Base-by-base conservation (phyloP, 768 basidiomycete species). In the Hygrophoropsis aurantiaca region DNA sequence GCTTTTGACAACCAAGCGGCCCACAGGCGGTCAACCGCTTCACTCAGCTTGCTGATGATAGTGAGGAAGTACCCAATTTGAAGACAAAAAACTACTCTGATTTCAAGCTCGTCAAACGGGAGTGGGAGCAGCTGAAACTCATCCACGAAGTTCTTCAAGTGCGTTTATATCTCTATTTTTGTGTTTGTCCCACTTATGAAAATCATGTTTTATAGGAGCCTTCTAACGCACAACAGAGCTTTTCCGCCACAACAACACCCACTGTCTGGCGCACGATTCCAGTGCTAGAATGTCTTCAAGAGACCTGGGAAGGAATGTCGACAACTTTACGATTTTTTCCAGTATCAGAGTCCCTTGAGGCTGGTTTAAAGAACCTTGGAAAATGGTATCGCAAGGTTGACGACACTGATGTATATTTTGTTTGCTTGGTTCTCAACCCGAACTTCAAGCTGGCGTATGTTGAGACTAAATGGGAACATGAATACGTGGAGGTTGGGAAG, bases 81-180 rank as follows among this genome's bases (percentile, higher is more conserved):
- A 13, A 18, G 18, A 42, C 23, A 11, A 42, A 42, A 11, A 16
- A 15, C 2, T 42, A 42, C 24, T n/a, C 15, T 4, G 41, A 42
- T 15, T 42, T 42, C 38, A 40, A 40, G 38, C 19, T 40, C 13
- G 5, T 16, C 13, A 19, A 2, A 11, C 6, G n/a, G n/a, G 38
- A 40, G n/a, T 40, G 38, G 38, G 24, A 40, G 38, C 4, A 11
- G 20, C 19, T 40, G 19, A 24, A 13, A 13, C 21, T 20, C 21
- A 9, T 40, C 1, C 46, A 56, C 9, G 58, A 63, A 26, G 58
- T 63, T 24, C 49, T 65, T 47, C 33, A 49, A 44, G 57, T 58
- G 43, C 33, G 44, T 35, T 39, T 15, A 39, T 42, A 26, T 27
- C 26, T 37, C 40, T 55, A 15, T 48, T 43, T 35, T 44, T 30